A percentile compares a stretch with the other conserved stretches of the same genome.
These are phyloP conservation scores for Mortierella alpina DNA, from an alignment of 192 early-diverging fungal genomes.

Conservation along the genomic window DNA sequence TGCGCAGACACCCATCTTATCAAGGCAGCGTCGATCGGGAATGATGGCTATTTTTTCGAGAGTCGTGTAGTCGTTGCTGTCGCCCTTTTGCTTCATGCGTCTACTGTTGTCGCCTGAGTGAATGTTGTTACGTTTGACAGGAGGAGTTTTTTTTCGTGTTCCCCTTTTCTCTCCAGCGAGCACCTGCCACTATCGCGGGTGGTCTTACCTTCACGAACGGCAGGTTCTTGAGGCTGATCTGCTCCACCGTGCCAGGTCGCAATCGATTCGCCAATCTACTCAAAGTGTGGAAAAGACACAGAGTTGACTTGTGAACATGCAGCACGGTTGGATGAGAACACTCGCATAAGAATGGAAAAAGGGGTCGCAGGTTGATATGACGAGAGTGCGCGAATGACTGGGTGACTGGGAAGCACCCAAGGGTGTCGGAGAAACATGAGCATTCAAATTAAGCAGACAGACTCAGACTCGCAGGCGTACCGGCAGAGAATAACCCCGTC, in stretches of 20 bases:
- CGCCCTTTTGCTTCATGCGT: too few species aligned
- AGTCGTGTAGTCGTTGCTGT: too few species aligned
- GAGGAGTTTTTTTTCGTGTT: conserved; percentile 6
- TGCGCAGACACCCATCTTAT: too few species aligned
- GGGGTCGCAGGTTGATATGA: not conserved
- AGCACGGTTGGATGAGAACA: not conserved
- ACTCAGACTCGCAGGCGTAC: conserved; percentile 52
- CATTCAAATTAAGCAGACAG: not conserved
- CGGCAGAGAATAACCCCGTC: conserved; percentile 85
- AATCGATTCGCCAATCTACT: conserved; percentile 80
- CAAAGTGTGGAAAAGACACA: not conserved
- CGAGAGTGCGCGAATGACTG: not conserved
- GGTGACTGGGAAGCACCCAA: not conserved
- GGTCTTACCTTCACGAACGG: conserved; percentile 77
- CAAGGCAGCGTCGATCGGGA: too few species aligned
- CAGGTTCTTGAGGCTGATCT: conserved; percentile 74
- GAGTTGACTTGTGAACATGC: conserved; percentile 14
- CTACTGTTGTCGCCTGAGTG: too few species aligned
- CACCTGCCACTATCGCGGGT: not conserved
- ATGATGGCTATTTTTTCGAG: too few species aligned
- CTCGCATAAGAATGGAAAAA: conserved; percentile 19
- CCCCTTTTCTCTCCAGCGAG: not conserved
- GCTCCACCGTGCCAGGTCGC: conserved; percentile 76
- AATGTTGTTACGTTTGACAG: not conserved
- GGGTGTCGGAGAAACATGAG: too few species aligned